Evolutionary conservation across 164 flowering plant genomes (phyloP).

Genomic region (Annona squamosa): DNA sequence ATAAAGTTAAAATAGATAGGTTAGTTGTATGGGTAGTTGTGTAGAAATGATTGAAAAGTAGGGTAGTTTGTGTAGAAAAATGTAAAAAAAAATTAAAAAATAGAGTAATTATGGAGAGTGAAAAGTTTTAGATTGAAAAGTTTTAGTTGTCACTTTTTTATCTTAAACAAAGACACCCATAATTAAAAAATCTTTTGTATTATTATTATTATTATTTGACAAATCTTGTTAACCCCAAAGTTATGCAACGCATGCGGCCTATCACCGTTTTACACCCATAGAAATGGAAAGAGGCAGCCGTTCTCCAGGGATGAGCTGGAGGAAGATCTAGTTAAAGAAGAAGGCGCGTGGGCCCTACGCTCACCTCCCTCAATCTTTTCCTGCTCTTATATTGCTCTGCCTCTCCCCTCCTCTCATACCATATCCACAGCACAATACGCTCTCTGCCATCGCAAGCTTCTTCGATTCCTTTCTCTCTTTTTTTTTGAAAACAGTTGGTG

Average conservation of each 20-base stretch:
- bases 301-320: no score
- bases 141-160: no score
- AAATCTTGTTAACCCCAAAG: neutral
- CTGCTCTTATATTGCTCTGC: constrained; percentile 7
- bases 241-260: neutral
- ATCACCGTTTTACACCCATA: no score
- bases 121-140: neutral
- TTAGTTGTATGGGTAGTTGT: no score
- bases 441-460: neutral
- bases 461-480: neutral
- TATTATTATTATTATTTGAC: no score
- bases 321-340: neutral
- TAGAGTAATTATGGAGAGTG: no score
- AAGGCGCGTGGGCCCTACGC: constrained; percentile 1
- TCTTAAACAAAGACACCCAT: no score
- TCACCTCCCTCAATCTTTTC: neutral
- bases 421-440: neutral
- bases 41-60: no score
- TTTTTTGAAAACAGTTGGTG: neutral
- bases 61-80: no score
- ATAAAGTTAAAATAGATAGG: no score
- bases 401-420: neutral
- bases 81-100: no score
- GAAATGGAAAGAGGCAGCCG: neutral
- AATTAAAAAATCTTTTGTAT: no score